A percentile compares a stretch with the other conserved stretches of the same genome.
phyloP scores from a whole-genome alignment of 306 rosid species.

The Rosa rugosa region DNA sequence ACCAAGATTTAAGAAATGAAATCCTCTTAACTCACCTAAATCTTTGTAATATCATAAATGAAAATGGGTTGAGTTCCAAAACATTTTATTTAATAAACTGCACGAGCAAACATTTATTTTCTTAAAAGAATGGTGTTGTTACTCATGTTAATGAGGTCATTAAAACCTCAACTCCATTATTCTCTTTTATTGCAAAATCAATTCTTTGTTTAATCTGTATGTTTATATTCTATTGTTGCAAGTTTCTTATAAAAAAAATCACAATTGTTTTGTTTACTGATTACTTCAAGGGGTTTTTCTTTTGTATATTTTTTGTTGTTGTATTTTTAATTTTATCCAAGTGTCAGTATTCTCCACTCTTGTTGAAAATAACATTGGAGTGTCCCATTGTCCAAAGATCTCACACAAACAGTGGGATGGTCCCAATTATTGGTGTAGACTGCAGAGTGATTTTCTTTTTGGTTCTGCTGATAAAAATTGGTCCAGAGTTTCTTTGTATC shows the following conservation, averaged over 20 bases:
- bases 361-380: not conserved
- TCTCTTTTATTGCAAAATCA: not conserved
- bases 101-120: not conserved
- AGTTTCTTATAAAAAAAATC: not conserved
- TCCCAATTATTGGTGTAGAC: constrained; percentile 9
- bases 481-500: not conserved
- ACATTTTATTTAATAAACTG: not conserved
- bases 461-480: not conserved
- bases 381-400: not conserved
- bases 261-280: not conserved
- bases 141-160: not conserved
- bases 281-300: not conserved
- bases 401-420: constrained; percentile 4
- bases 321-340: not conserved
- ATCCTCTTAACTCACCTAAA: not conserved
- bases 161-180: not conserved
- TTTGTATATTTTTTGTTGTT: not conserved
- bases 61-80: not conserved
- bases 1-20: not conserved
- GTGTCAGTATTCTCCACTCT: not conserved
- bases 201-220: not conserved
- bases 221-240: not conserved
- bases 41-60: not conserved
- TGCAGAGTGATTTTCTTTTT: not conserved
- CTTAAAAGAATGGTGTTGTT: not conserved